phyloP scores from a whole-genome alignment of 2,329 filamentous ascomycete species.

The Lecanicillium sp. region DNA sequence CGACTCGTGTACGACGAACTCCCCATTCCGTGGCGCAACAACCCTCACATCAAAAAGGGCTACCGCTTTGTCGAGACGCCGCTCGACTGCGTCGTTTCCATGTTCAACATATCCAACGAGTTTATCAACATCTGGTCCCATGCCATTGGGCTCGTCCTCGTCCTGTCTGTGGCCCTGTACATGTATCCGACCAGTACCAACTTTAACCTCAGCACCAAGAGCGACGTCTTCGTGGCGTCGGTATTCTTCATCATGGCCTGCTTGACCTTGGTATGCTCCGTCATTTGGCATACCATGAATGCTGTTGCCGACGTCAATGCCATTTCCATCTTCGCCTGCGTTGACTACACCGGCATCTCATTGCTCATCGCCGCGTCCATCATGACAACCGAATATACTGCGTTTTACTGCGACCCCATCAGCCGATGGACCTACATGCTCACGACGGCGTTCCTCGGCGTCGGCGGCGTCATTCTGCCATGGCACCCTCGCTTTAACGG shows the following conservation, averaged over 20 bases:
- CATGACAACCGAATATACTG: slow-evolving; percentile 96
- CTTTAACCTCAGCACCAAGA: slow-evolving; percentile 78
- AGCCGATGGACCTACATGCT: slow-evolving; percentile 82
- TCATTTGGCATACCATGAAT: slow-evolving; percentile 98
- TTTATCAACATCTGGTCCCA: slow-evolving; percentile 98
- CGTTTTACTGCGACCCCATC: slow-evolving; percentile 92
- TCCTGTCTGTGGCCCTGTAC: slow-evolving; percentile 86
- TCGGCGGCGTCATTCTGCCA: slow-evolving; percentile 82
- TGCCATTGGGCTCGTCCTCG: slow-evolving; percentile 76
- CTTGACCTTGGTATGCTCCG: slow-evolving; percentile 91
- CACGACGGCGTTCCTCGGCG: slow-evolving; percentile 70
- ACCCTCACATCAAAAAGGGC: slow-evolving; percentile 83
- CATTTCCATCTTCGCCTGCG: slow-evolving; percentile 92
- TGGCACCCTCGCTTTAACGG: slow-evolving; percentile 97
- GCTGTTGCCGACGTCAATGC: slow-evolving; percentile 83
- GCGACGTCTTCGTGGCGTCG: slow-evolving; percentile 83
- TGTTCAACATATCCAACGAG: slow-evolving; percentile 84
- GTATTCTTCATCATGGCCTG: slow-evolving; percentile 94
- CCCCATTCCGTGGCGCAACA: slow-evolving; percentile 86
- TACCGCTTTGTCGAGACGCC: slow-evolving; percentile 94
- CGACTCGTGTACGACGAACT: slow-evolving; percentile 84
- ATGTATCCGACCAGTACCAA: slow-evolving; percentile 87
- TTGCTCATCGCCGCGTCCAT: slow-evolving; percentile 92
- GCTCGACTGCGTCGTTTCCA: slow-evolving; percentile 76
- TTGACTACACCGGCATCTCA: slow-evolving; percentile 97